Evolutionary conservation across 148 eudicot genomes (phyloP), one percentile per base, ranked within the genome.

Genomic region (Rheum nobile): DNA sequence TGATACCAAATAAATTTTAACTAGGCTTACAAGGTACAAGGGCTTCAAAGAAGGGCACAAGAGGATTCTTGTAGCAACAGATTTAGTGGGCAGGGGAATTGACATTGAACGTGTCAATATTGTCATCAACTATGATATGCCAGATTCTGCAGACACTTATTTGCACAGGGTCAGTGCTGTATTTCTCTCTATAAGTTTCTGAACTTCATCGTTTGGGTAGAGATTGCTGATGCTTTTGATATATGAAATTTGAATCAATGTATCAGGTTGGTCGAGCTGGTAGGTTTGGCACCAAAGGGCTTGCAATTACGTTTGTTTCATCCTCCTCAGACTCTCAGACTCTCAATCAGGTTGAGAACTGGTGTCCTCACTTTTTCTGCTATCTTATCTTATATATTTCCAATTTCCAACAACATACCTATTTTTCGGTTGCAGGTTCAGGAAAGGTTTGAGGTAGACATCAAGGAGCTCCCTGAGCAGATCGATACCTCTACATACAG

Each of bases 71-170:
- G 98, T 89, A 35, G 98, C 98, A 31, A 94, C 98, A 19, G 98
- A 94, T 85, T 84, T 94, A 71, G 98, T 94, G 59, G 98, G 98
- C 22, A 85, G 98, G 73, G 98, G 98, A 74, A 94, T 94, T 39
- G 98, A 94, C 73, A 94, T 94, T 68, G 98, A 94, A 71, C 87
- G 97, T 46, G 98, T 94, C 6, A 94, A 94, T 83, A 91, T 94
- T 69, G 97, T 95, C 50, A 95, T 95, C 76, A 95, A 95, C 73
- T 91, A 91, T 75, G 99, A 95, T 77, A 95, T 95, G 97, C 99
- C 97, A 4, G 97, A 95, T 83, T 90, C 92, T 72, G 99, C 99
- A 0, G 99, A 95, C 76, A 95, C 99, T 3, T 95, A 95, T 74
- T 79, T 94, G 75, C 97, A 94, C 73, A 78, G 97, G 80, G 97